Base-by-base conservation (phyloP, 2,329 filamentous ascomycete species). In the Magnaporthiopsis rhizophila region DNA sequence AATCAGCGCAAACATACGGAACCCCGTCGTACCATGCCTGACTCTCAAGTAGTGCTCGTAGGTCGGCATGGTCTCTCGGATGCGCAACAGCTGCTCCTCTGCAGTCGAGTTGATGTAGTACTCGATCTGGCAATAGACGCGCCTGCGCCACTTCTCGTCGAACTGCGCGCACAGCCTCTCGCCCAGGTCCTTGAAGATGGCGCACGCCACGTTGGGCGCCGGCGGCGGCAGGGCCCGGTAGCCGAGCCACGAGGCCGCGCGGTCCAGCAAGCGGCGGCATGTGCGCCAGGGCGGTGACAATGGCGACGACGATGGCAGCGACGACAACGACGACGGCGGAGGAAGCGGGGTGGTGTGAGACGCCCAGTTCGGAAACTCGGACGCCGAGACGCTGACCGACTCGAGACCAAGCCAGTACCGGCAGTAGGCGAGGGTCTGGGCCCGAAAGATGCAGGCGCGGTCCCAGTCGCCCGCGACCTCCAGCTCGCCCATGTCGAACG, bases 401-500 rank as follows among this genome's bases (percentile, higher is more conserved):
- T 59, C 57, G n/a, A 74, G 68, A 8, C 67, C 70, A 0, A 75
- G 68, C 38, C 69, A 66, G 60, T 68, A 69, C 59, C 69, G 69
- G 63, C 73, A 69, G 61, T 72, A 74, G 28, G 59, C 64, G 12
- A 74, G 70, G 3, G 73, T 73, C 59, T 72, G 68, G 59, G 65
- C 65, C 32, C 74, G 72, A 65, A 73, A 74, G 32, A 66, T 65
- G 53, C 70, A 70, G 5, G 72, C 72, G 24, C 69, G 61, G 13
- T 69, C 69, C 59, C 74, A 71, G 64, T 72, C 67, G 2, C 64
- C 65, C 0, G 72, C 69, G 26, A 74, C 71, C 36, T 71, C 70
- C 26, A 73, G 73, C 26, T 75, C 73, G 53, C 72, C 71, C 2
- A 69, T 71, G 62, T 75, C 73, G 50, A 75, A 72, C 18, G 72